Evolutionary conservation across 2,329 filamentous ascomycete genomes (phyloP).

Genomic region (Neopestalotiopsis sp.): DNA sequence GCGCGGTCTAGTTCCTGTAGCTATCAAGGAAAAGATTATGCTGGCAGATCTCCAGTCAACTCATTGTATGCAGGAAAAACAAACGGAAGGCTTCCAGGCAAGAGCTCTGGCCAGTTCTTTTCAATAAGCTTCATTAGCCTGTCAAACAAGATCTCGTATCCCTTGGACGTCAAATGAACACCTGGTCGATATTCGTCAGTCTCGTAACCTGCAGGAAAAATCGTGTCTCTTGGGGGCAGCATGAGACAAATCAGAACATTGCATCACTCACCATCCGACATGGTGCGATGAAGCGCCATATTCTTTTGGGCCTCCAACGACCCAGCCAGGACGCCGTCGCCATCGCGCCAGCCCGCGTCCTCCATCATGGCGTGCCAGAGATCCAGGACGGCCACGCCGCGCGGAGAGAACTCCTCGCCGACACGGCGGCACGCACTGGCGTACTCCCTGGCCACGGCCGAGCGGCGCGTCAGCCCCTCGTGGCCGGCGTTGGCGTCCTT

Average conservation of each 20-base stretch:
- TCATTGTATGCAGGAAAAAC: slow-evolving; percentile 9
- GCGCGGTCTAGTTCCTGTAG: not conserved
- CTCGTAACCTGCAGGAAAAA: not conserved
- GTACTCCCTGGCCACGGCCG: not conserved
- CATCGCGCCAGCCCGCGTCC: not conserved
- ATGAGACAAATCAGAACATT: not conserved
- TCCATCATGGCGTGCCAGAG: not conserved
- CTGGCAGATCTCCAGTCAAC: not conserved
- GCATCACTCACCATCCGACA: not conserved
- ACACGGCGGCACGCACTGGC: slow-evolving; percentile 2
- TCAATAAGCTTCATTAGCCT: not conserved
- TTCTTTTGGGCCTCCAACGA: not conserved
- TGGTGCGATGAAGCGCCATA: not conserved
- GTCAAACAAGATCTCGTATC: not conserved
- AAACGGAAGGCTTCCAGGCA: not conserved
- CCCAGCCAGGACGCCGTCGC: not conserved
- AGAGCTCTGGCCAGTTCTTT: not conserved
- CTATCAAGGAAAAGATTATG: not conserved
- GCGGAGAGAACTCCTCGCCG: not conserved
- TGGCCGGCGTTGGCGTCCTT: slow-evolving; percentile 4
- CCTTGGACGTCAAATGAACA: slow-evolving; percentile 7
- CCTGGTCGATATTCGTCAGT: not conserved
- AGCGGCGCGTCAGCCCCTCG: not conserved
- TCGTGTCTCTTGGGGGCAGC: no score
- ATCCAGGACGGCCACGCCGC: not conserved